Conservation (phyloP, 768 basidiomycete species). For the Cubamyces lactineus region DNA sequence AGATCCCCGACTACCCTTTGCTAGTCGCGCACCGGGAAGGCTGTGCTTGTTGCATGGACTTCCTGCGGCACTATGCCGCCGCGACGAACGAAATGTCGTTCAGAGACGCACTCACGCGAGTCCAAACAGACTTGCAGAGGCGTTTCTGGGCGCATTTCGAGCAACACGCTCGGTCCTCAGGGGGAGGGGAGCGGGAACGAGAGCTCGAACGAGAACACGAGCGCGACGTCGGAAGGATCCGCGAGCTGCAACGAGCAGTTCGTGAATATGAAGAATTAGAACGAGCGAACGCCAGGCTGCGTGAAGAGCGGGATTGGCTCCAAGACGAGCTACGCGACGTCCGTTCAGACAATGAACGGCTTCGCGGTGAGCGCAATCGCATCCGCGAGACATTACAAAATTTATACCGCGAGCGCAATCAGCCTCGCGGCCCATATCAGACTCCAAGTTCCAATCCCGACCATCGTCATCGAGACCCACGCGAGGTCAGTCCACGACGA, state of each 20-base stretch:
- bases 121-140: neutral
- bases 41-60: neutral
- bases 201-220: neutral
- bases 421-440: too few relatives aligned
- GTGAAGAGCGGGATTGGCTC: neutral
- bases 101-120: neutral
- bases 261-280: neutral
- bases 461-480: too few relatives aligned
- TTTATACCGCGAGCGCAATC: too few relatives aligned
- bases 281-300: neutral
- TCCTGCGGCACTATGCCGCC: neutral
- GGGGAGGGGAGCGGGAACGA: neutral
- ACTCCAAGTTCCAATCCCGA: too few relatives aligned
- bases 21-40: neutral
- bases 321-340: too few relatives aligned
- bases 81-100: neutral
- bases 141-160: conserved; percentile 3
- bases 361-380: too few relatives aligned
- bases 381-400: too few relatives aligned
- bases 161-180: neutral
- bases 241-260: neutral
- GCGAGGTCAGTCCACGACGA: too few relatives aligned
- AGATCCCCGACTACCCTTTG: neutral
- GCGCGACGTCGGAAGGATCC: neutral
- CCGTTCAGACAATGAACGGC: too few relatives aligned